Conservation (phyloP, 2,329 filamentous ascomycete genomes). For the Sclerotinia minor region DNA sequence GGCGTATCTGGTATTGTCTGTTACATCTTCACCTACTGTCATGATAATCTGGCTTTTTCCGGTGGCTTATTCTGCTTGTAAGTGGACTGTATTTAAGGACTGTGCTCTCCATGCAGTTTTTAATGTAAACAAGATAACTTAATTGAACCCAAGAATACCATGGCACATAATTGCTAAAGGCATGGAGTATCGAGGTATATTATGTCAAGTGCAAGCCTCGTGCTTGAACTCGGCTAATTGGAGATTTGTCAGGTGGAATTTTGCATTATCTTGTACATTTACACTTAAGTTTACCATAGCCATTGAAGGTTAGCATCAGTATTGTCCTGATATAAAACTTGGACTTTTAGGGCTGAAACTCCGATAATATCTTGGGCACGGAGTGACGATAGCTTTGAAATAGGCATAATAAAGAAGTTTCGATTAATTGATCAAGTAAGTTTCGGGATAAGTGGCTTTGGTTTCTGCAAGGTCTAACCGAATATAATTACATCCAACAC, state of each 20-base stretch:
- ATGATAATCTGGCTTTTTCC: neutral
- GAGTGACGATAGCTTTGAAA: neutral
- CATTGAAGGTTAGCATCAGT: neutral
- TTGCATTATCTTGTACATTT: neutral
- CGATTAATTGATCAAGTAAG: neutral
- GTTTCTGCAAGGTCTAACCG: too few species aligned
- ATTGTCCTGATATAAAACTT: neutral
- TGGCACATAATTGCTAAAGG: neutral
- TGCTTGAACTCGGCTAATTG: neutral
- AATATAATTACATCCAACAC: too few species aligned
- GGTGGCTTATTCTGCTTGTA: neutral
- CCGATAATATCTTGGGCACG: neutral
- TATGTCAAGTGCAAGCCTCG: neutral
- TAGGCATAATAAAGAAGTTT: neutral
- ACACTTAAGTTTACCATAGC: neutral
- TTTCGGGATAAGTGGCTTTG: rapidly evolving
- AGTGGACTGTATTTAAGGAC: neutral
- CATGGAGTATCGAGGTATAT: neutral
- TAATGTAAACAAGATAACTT: neutral
- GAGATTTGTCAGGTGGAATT: too few species aligned
- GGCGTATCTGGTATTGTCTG: neutral
- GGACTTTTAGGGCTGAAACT: neutral
- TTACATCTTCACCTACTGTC: neutral
- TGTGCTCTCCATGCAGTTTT: neutral
- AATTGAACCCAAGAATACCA: too few species aligned